Percentiles rank a stretch among this genome's conserved stretches.
Evolutionary conservation across 805 yeast species (phyloP).

Genomic region (Cyberlindnera xishuangbannaensis): DNA sequence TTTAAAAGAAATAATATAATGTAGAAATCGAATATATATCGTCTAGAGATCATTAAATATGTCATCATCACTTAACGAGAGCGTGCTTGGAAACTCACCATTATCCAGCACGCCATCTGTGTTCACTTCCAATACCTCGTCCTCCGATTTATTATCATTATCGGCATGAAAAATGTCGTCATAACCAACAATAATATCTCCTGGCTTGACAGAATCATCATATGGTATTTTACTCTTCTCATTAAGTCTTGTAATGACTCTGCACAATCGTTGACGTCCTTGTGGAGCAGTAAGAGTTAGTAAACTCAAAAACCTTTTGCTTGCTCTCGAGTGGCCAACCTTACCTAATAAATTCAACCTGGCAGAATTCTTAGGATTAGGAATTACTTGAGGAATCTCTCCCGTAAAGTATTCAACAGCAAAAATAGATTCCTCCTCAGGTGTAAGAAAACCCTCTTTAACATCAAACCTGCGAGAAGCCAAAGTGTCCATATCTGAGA

Average conservation of each 20-base stretch:
- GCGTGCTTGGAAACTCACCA: constrained; percentile 4
- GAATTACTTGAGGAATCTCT: neutral
- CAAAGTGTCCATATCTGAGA: constrained; percentile 8
- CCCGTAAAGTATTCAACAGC: constrained; percentile 2
- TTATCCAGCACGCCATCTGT: constrained; percentile 1
- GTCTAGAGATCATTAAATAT: constrained; percentile 14
- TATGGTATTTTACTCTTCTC: constrained; percentile 2
- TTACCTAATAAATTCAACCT: constrained; percentile 10
- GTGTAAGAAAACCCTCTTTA: constrained; percentile 18
- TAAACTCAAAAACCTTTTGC: constrained; percentile 15
- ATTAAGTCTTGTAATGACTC: constrained; percentile 6
- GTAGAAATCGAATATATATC: too few species aligned
- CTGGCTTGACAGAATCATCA: constrained; percentile 1
- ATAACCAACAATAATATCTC: constrained; percentile 6
- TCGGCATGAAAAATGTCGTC: constrained; percentile 1
- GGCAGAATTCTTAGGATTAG: constrained; percentile 13
- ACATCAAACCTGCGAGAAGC: constrained; percentile 5
- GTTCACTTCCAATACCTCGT: neutral
- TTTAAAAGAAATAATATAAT: too few species aligned
- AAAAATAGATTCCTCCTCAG: constrained; percentile 11
- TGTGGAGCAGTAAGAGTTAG: neutral
- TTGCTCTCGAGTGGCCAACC: constrained; percentile 10
- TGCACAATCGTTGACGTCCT: constrained; percentile 9
- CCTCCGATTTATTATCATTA: neutral
- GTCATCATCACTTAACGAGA: constrained; percentile 13